phyloP scores from a whole-genome alignment of 768 basidiomycete species.

The Amylocystis lapponica region DNA sequence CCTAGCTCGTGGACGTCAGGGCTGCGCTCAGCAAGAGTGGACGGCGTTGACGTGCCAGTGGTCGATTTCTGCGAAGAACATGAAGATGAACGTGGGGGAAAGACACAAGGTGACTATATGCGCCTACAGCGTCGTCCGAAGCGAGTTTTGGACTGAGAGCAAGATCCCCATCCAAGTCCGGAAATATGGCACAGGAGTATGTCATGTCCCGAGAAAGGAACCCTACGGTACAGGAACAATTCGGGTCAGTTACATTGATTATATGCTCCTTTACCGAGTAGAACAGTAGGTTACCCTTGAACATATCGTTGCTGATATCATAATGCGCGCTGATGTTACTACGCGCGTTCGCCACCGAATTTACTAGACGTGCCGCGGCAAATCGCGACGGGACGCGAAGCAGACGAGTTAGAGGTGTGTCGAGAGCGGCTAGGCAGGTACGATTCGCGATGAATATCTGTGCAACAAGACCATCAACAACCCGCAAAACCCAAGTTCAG shows the following conservation, averaged over 20 bases:
- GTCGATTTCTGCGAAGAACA: not conserved
- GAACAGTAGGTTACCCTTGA: conserved; percentile 38
- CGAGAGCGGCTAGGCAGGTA: conserved; percentile 42
- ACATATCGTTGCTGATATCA: conserved; percentile 76
- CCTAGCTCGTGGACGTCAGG: not conserved
- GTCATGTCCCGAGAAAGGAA: conserved; percentile 71
- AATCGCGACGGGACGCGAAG: conserved; percentile 49
- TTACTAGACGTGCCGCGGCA: conserved; percentile 56
- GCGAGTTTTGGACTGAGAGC: no score
- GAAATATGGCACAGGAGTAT: conserved; percentile 69
- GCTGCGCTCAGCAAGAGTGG: not conserved
- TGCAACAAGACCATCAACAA: no score
- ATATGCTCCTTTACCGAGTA: not conserved
- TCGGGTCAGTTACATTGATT: not conserved
- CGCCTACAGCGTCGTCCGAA: no score
- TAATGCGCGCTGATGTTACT: conserved; percentile 74
- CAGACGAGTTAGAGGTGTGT: conserved; percentile 45
- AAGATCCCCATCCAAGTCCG: conserved; percentile 56
- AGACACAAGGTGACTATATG: no score
- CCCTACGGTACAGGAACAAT: conserved; percentile 18
- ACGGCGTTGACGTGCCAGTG: no score
- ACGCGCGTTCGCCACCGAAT: conserved; percentile 57
- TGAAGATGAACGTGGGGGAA: no score
- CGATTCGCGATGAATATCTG: conserved; percentile 63
- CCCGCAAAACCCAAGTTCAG: no score